A percentile compares a stretch with the other conserved stretches of the same genome.
phyloP scores from a whole-genome alignment of 768 basidiomycete species.

The Hypholoma sublateritium region DNA sequence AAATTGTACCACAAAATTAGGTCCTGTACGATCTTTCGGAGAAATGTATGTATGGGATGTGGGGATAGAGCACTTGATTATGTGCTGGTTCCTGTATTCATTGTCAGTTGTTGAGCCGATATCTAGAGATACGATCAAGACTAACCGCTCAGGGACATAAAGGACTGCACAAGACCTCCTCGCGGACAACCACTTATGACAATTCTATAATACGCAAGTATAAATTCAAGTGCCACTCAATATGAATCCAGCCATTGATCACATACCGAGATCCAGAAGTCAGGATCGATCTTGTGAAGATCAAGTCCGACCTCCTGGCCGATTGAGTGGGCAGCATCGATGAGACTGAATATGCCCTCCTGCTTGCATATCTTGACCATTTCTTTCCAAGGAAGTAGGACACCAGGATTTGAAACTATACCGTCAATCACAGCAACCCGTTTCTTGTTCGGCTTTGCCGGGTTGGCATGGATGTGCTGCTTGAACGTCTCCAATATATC shows the following conservation, averaged over 20 bases:
- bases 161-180: conserved; percentile 69
- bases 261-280: conserved; percentile 78
- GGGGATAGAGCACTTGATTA: conserved; percentile 60
- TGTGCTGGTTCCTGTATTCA: conserved; percentile 58
- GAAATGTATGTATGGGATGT: conserved; percentile 54
- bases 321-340: conserved; percentile 83
- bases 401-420: conserved; percentile 65
- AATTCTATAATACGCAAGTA: conserved; percentile 55
- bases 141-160: conserved; percentile 65
- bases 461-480: conserved; percentile 35
- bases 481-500: conserved; percentile 55
- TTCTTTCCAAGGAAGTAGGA: conserved; percentile 74
- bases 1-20: conserved; percentile 51
- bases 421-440: conserved; percentile 71
- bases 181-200: conserved; percentile 82
- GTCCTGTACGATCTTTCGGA: conserved; percentile 33
- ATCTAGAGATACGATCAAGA: conserved; percentile 1
- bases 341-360: conserved; percentile 61
- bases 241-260: background rate
- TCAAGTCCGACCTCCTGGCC: conserved; percentile 73
- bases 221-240: background rate
- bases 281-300: conserved; percentile 54
- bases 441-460: conserved; percentile 37
- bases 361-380: conserved; percentile 65
- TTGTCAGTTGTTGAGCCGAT: background rate